Evolutionary conservation across 1,139 yeast species (phyloP), one percentile per base, ranked within the genome.

Genomic region (Saccharomyces hybrid): DNA sequence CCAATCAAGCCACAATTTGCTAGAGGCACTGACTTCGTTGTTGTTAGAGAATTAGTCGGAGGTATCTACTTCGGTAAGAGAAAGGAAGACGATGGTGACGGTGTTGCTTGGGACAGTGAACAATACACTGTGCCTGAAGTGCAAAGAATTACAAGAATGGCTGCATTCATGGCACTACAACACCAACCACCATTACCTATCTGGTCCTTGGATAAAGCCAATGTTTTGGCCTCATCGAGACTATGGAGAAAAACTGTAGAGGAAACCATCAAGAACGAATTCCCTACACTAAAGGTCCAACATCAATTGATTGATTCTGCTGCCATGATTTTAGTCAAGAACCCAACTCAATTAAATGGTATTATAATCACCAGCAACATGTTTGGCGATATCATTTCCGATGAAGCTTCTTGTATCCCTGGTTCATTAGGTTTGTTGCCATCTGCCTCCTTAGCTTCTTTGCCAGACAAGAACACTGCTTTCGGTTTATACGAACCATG

Each of bases 261-360:
- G 62, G 82, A 85, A 68, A 88, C 93, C 48, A 86, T 93, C 62
- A 74, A 78, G 59, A 82, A 82, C 59, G 99, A 93, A 73, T 93
- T 93, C 78, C 99, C 99, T 53, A 87, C 84, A 66, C 78, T 93
- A 65, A 79, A 78, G 14, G 78, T 90, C 47, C 88, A 91, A 71
- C 96, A 93, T 74, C 99, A 93, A 77, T 82, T 93, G 73, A 91
- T 93, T 67, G 99, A 93, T 73, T 89, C 97, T 9, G 99, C 99
- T 52, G 98, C 99, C 52, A 93, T 93, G 99, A 90, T 91, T 66
- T 76, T 93, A 65, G 88, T 93, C 64, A 89, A 93, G 75, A 82
- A 81, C 60, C 99, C 99, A 65, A 86, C 90, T 51, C 84, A 84
- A 62, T 80, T 93, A 66, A 93, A 93, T 70, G 99, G 99, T 72